Conservation (phyloP, 2,329 filamentous ascomycete genomes). For the Stenocarpella maydis region DNA sequence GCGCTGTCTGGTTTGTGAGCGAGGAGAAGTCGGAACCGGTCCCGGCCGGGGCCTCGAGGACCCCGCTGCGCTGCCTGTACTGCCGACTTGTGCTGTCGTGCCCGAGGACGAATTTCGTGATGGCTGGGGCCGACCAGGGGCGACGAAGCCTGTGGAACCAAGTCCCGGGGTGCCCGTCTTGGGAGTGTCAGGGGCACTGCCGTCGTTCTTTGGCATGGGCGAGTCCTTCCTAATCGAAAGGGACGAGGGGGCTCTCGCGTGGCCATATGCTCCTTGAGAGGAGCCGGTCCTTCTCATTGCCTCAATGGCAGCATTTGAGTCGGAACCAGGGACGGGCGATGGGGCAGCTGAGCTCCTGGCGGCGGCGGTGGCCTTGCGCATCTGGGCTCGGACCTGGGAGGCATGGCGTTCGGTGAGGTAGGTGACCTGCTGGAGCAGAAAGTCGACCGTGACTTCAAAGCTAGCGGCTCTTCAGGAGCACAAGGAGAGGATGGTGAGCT, state of each 20-base stretch:
- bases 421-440: conserved; percentile 90
- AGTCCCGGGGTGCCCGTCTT: conserved; percentile 45
- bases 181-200: conserved; percentile 52
- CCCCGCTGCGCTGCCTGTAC: conserved; percentile 27
- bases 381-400: conserved; percentile 88
- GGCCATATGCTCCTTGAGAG: conserved; percentile 40
- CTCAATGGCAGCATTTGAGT: conserved; percentile 50
- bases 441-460: conserved; percentile 87
- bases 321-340: conserved; percentile 64
- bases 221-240: conserved; percentile 67
- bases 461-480: conserved; percentile 65
- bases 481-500: neutral
- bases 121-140: conserved; percentile 51
- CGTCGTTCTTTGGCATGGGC: conserved; percentile 59
- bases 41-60: conserved; percentile 41
- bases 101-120: conserved; percentile 59
- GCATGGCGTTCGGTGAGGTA: conserved; percentile 93
- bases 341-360: conserved; percentile 63
- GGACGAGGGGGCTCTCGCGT: conserved; percentile 58
- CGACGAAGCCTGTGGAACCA: neutral
- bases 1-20: conserved; percentile 48
- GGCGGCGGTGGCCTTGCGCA: conserved; percentile 73
- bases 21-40: conserved; percentile 35
- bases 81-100: conserved; percentile 45
- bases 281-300: conserved; percentile 62